Conservation (phyloP, 257 asterid species). For the Penstemon eatonii region DNA sequence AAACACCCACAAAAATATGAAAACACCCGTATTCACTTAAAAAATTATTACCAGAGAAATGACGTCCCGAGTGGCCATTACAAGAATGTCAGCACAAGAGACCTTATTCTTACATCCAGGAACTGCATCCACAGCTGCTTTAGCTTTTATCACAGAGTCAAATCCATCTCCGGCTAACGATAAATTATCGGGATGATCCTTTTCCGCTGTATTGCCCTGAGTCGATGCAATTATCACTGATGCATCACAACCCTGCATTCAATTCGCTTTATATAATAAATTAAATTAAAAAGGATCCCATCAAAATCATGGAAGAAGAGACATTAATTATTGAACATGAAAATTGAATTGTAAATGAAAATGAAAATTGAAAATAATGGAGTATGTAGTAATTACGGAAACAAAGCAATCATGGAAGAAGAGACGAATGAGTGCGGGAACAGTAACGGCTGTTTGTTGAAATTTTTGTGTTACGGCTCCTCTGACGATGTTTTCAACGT, state of each 20-base stretch:
- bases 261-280: too few species aligned
- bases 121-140: constrained; percentile 70
- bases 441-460: constrained; percentile 65
- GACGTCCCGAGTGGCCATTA: constrained; percentile 80
- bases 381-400: constrained; percentile 34
- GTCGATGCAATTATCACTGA: constrained; percentile 68
- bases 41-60: constrained; percentile 47
- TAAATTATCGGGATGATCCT: constrained; percentile 76
- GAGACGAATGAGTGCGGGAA: constrained; percentile 69
- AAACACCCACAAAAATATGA: too few species aligned
- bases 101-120: constrained; percentile 60
- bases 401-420: constrained; percentile 86
- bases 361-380: not conserved
- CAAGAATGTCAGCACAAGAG: constrained; percentile 92
- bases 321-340: too few species aligned
- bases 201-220: constrained; percentile 63
- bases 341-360: not conserved
- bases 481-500: constrained; percentile 65
- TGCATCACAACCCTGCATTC: constrained; percentile 82
- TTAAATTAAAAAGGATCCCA: too few species aligned
- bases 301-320: too few species aligned
- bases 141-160: constrained; percentile 81
- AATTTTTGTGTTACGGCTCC: constrained; percentile 54
- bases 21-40: too few species aligned
- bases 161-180: constrained; percentile 98